phyloP scores from a whole-genome alignment of 805 yeast species.

The Myxozyma lipomycoides region DNA sequence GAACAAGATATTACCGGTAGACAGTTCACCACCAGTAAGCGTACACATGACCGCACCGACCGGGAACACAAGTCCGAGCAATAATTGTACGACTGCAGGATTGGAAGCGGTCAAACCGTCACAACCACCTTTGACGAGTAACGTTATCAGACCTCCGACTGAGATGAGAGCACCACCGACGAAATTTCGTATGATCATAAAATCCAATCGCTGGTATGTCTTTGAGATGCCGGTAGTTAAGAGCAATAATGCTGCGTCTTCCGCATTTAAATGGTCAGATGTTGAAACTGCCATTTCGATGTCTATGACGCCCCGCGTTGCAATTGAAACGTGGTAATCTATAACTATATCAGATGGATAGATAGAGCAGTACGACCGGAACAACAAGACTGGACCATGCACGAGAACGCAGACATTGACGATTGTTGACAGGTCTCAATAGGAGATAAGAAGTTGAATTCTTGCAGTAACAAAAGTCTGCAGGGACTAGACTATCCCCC shows the following conservation, averaged over 20 bases:
- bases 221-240: slow-evolving; percentile 21
- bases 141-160: slow-evolving; percentile 26
- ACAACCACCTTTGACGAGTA: slow-evolving; percentile 27
- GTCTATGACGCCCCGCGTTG: neutral
- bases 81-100: slow-evolving; percentile 23
- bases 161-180: slow-evolving; percentile 27
- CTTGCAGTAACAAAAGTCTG: too few species aligned
- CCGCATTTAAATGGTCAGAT: slow-evolving; percentile 20
- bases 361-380: neutral
- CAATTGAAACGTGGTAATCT: slow-evolving; percentile 3
- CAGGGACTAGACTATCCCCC: too few species aligned
- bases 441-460: slow-evolving; percentile 6
- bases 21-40: slow-evolving; percentile 26
- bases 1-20: slow-evolving; percentile 26
- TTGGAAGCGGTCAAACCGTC: slow-evolving; percentile 18
- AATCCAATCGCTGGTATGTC: slow-evolving; percentile 23
- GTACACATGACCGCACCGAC: slow-evolving; percentile 27
- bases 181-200: slow-evolving; percentile 22
- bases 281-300: slow-evolving; percentile 3
- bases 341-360: neutral
- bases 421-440: too few species aligned
- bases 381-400: too few species aligned
- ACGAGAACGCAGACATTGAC: too few species aligned
- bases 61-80: slow-evolving; percentile 28
- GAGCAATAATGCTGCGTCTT: slow-evolving; percentile 23